Evolutionary conservation across 176 grass and related monocot species (phyloP), one percentile per base, ranked within the genome.

Genomic region (Bothriochloa decipiens): DNA sequence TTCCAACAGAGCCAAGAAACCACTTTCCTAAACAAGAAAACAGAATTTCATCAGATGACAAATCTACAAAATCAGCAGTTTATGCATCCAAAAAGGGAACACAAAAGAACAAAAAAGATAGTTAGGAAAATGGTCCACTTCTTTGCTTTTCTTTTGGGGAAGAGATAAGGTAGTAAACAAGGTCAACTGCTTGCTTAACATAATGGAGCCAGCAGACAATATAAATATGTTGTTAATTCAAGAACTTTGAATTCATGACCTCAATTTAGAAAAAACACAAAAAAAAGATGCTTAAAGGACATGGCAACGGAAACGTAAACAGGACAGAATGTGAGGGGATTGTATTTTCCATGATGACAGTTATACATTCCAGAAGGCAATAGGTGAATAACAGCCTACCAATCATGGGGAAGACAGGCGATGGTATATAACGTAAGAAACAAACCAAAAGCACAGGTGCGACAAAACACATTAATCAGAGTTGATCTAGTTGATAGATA

Each of bases 1-100:
- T 96, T 89, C 96, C 96, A 84, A 94, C 96, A 78, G 93, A 94
- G 74, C 88, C 88, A 64, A 87, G 93, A 86, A 95, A 90, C 96
- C 93, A 99, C 85, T 99, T 94, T 57, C 96, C 96, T 99, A 35
- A 86, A 85, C 28, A 86, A 50, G 37, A 80, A 39, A 74, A 67
- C 0, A 72, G 16, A 53, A 55, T 16, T 58, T 35, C n/a, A 75
- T 85, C 37, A 85, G 76, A 60, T 58, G 70, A 74, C 9, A 70
- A 18, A 15, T 32, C 55, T 29, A 65, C 5, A 62, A 60, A 69
- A 76, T 58, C 8, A 22, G 14, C 29, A 70, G 11, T 63, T 50
- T 37, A 77, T 70, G 20, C 53, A 49, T 45, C 23, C 14, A 20
- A 45, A 72, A 46, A 23, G 20, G 23, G 11, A 47, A 29, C 5